Evolutionary conservation across 305 asterid genomes (phyloP).

Genomic region (Ajuga reptans): DNA sequence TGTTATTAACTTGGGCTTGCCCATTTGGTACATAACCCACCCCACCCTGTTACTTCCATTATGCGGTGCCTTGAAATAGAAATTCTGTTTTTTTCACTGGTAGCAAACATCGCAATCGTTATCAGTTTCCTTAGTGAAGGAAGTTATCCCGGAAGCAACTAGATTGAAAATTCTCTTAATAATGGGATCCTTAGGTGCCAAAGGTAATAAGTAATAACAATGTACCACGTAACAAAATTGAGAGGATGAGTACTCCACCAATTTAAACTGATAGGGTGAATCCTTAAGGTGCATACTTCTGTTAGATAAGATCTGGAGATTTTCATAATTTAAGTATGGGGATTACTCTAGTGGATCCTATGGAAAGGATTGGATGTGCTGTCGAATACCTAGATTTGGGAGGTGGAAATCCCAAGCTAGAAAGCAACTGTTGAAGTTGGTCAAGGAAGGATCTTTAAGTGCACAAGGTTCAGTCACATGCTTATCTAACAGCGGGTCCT

Average conservation of each 20-base stretch:
- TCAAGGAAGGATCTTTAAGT: not conserved
- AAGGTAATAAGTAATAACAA: not conserved
- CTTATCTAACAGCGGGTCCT: not conserved
- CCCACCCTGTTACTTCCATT: not conserved
- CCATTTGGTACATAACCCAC: not conserved
- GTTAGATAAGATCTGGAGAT: not conserved
- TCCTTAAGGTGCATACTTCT: not conserved
- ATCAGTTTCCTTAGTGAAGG: not conserved
- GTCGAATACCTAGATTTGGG: not conserved
- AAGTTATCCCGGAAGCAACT: not conserved
- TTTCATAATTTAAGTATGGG: not conserved
- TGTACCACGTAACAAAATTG: not conserved
- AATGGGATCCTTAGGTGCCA: not conserved
- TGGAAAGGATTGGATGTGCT: not conserved
- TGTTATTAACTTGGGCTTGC: conserved; percentile 10
- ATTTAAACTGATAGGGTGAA: not conserved
- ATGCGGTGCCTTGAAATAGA: not conserved
- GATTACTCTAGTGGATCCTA: not conserved
- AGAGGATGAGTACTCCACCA: not conserved
- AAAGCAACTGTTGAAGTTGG: not conserved
- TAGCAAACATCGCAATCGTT: not conserved
- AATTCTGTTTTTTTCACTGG: not conserved
- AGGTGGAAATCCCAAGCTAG: not conserved
- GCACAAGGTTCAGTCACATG: not conserved
- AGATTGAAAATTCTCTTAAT: not conserved